These are phyloP conservation scores for Lachancea sp. DNA, from an alignment of 805 yeast species.

Conservation along the genomic window DNA sequence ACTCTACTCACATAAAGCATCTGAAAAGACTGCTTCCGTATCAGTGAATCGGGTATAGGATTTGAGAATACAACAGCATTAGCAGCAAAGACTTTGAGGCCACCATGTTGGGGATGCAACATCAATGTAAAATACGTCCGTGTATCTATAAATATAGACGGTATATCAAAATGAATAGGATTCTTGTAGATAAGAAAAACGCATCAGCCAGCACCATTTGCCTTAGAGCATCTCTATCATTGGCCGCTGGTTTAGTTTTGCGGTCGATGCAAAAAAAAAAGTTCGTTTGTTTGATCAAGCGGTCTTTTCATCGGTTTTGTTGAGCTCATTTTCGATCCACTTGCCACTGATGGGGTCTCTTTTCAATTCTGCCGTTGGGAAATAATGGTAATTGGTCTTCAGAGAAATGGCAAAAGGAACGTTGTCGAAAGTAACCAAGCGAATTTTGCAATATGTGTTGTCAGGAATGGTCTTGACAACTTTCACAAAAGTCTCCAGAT, in stretches of 20 bases:
- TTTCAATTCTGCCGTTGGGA: constrained; percentile 62
- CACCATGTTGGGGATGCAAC: not conserved
- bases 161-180: constrained; percentile 1
- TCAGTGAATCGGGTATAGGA: constrained; percentile 12
- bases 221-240: too few relatives aligned
- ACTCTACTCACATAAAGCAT: constrained; percentile 52
- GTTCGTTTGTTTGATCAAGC: not conserved
- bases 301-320: constrained; percentile 30
- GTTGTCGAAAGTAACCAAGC: constrained; percentile 78
- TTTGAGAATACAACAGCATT: not conserved
- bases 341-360: constrained; percentile 41
- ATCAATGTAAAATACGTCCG: not conserved
- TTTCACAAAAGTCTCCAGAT: constrained; percentile 57
- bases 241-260: too few relatives aligned
- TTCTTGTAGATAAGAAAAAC: constrained; percentile 3
- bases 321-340: constrained; percentile 51
- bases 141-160: not conserved
- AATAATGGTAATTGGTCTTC: constrained; percentile 84
- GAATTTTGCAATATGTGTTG: constrained; percentile 70
- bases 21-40: constrained; percentile 50
- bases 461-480: constrained; percentile 70
- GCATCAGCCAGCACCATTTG: too few relatives aligned
- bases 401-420: constrained; percentile 81
- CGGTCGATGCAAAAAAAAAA: not conserved
- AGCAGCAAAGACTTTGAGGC: too few relatives aligned